These are phyloP conservation scores for Phialocephala subalpina DNA, from an alignment of 2,329 filamentous ascomycete species.

Conservation along the genomic window DNA sequence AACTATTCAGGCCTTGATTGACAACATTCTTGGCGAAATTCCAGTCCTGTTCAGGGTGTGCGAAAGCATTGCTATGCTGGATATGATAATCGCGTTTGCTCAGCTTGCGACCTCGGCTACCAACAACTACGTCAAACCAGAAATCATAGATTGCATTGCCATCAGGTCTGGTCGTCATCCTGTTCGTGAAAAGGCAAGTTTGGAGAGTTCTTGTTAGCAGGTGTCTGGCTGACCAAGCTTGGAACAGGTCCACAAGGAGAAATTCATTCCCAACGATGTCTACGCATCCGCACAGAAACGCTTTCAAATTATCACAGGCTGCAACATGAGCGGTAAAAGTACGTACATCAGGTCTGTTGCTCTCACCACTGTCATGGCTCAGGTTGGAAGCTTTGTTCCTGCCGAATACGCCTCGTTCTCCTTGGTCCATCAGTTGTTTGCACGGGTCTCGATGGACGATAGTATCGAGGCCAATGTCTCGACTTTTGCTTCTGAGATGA, in stretches of 20 bases:
- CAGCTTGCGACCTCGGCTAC: constrained; percentile 70
- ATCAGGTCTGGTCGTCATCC: constrained; percentile 74
- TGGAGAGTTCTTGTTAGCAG: background rate
- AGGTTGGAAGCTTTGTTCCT: constrained; percentile 90
- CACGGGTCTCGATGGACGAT: constrained; percentile 86
- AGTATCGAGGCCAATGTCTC: constrained; percentile 90
- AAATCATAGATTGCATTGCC: constrained; percentile 68
- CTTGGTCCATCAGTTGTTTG: constrained; percentile 84
- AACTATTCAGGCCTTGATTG: constrained; percentile 75
- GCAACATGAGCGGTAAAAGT: constrained; percentile 98
- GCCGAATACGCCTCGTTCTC: constrained; percentile 84
- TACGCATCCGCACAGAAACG: constrained; percentile 82
- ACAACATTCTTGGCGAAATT: constrained; percentile 74
- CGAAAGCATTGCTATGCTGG: constrained; percentile 85
- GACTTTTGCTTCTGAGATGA: constrained; percentile 94
- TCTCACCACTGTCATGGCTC: constrained; percentile 89
- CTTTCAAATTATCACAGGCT: constrained; percentile 94
- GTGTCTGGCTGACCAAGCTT: background rate
- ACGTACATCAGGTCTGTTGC: constrained; percentile 91
- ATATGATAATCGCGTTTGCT: constrained; percentile 83
- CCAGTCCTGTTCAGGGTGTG: constrained; percentile 82
- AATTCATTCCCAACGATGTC: constrained; percentile 88
- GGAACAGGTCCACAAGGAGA: constrained; percentile 63
- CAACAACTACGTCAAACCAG: constrained; percentile 67
- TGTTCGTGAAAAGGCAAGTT: constrained; percentile 67